Evolutionary conservation across 2,329 filamentous ascomycete genomes (phyloP).

Genomic region (Ascochyta koolunga): DNA sequence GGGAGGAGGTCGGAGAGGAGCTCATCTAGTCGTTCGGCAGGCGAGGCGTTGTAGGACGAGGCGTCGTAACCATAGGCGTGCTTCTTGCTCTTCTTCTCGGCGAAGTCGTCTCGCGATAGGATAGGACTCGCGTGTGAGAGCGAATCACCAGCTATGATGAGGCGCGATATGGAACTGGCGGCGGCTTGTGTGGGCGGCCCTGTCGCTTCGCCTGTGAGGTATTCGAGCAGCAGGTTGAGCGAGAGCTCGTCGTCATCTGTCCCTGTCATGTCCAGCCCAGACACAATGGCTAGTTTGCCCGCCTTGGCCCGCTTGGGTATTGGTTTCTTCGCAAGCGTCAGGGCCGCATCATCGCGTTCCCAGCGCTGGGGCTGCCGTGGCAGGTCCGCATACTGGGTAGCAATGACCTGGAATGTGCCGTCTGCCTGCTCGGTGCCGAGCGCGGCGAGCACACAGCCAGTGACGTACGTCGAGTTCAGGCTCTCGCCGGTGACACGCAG

Average conservation of each 20-base stretch:
- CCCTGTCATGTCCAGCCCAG: constrained; percentile 83
- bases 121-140: constrained; percentile 61
- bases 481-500: constrained; percentile 76
- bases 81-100: constrained; percentile 62
- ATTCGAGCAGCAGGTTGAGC: constrained; percentile 81
- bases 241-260: constrained; percentile 75
- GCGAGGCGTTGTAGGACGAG: constrained; percentile 82
- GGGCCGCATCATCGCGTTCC: constrained; percentile 64
- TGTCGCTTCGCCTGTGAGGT: constrained; percentile 80
- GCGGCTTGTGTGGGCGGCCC: constrained; percentile 64
- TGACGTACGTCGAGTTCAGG: constrained; percentile 76
- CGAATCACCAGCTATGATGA: constrained; percentile 92
- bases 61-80: constrained; percentile 92
- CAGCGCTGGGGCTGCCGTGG: constrained; percentile 82
- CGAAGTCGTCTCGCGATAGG: constrained; percentile 54
- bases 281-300: constrained; percentile 85
- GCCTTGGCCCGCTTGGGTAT: constrained; percentile 53
- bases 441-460: constrained; percentile 91
- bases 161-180: constrained; percentile 73
- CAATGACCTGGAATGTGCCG: constrained; percentile 91
- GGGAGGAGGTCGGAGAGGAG: constrained; percentile 84
- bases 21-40: constrained; percentile 81
- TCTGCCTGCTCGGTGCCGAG: constrained; percentile 92
- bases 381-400: constrained; percentile 86
- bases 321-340: constrained; percentile 38